phyloP scores from a whole-genome alignment of 106 monocot species.

The Allium fistulosum region DNA sequence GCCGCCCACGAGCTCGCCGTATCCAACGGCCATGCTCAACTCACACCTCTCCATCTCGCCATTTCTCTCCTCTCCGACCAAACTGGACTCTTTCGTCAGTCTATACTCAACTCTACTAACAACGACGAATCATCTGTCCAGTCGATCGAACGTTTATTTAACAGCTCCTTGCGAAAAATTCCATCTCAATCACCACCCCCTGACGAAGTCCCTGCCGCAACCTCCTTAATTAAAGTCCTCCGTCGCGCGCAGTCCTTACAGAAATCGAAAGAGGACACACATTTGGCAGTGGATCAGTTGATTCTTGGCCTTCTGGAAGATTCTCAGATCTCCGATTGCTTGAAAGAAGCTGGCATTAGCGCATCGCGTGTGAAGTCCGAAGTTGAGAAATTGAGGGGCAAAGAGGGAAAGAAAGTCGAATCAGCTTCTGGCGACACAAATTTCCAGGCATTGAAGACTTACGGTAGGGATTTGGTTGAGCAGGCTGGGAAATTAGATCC shows the following conservation, averaged over 20 bases:
- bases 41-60: slow-evolving; percentile 53
- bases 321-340: slow-evolving; percentile 34
- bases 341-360: slow-evolving; percentile 37
- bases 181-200: slow-evolving; percentile 9
- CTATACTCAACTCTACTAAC: slow-evolving; percentile 15
- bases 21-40: slow-evolving; percentile 38
- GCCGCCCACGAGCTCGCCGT: slow-evolving; percentile 43
- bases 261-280: slow-evolving; percentile 38
- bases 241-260: slow-evolving; percentile 44
- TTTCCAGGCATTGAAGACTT: slow-evolving; percentile 56
- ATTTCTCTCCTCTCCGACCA: slow-evolving; percentile 22
- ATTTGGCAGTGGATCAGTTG: slow-evolving; percentile 45
- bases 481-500: slow-evolving; percentile 59
- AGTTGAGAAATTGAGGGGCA: slow-evolving; percentile 49
- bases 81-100: slow-evolving; percentile 31
- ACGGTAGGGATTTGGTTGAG: slow-evolving; percentile 57
- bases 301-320: slow-evolving; percentile 49
- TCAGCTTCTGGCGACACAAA: slow-evolving; percentile 50
- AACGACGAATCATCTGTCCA: slow-evolving; percentile 6
- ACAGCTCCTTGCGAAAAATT: slow-evolving; percentile 29
- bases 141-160: slow-evolving; percentile 33
- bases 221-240: slow-evolving; percentile 36
- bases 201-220: slow-evolving; percentile 14
- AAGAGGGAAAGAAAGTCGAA: slow-evolving; percentile 46
- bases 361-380: slow-evolving; percentile 19